These are phyloP conservation scores for Oehlia diaphana DNA, from an alignment of 192 early-diverging fungal species.

Conservation along the genomic window DNA sequence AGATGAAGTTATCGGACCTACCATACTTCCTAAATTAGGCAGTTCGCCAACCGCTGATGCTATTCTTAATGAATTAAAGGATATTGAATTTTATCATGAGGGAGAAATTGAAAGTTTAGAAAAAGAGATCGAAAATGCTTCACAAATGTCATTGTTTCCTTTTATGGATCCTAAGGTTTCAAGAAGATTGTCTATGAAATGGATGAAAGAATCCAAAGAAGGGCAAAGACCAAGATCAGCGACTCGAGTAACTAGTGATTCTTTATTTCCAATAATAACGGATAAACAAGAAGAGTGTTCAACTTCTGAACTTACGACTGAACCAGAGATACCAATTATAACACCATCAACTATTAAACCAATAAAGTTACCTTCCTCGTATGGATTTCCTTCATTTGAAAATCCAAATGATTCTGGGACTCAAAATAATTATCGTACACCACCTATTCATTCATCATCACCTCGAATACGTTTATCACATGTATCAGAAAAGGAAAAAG, in stretches of 20 bases:
- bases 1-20: conserved; percentile 27
- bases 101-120: conserved; percentile 37
- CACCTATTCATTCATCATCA: background rate
- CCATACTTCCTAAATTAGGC: conserved; percentile 46
- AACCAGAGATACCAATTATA: conserved; percentile 29
- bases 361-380: too few relatives aligned
- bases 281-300: conserved; percentile 31
- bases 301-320: background rate
- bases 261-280: conserved; percentile 28
- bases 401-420: background rate
- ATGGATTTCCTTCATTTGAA: background rate
- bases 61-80: conserved; percentile 25
- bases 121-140: conserved; percentile 40
- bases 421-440: background rate
- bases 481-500: conserved; percentile 13
- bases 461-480: background rate
- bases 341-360: conserved; percentile 27
- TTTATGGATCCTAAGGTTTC: conserved; percentile 49
- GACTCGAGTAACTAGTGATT: conserved; percentile 33
- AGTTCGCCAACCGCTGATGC: conserved; percentile 42
- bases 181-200: conserved; percentile 52
- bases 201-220: conserved; percentile 41
- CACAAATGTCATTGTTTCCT: conserved; percentile 34
- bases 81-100: conserved; percentile 33
- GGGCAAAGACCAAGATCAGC: conserved; percentile 35